Conservation (phyloP, 305 asterid genomes). For the Salvia sclarea region DNA sequence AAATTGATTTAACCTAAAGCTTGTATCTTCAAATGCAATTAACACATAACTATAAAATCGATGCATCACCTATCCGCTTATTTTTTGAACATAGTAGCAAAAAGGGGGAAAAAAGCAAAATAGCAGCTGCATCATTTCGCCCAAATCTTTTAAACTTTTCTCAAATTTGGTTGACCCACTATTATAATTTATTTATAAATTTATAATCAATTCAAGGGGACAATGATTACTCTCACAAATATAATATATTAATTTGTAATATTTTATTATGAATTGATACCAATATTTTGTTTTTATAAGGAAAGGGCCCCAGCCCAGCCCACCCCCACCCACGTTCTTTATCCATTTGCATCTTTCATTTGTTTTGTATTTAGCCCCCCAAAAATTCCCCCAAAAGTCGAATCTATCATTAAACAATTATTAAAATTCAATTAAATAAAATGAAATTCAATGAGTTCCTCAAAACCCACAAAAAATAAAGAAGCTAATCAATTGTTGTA, state of each 20-base stretch:
- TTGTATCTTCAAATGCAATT: too few species aligned
- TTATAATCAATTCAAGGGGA: background rate
- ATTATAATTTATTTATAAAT: too few species aligned
- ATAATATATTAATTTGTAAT: background rate
- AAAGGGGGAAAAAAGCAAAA: background rate
- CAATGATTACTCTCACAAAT: conserved; percentile 1
- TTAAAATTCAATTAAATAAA: background rate
- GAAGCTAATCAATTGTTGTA: conserved; percentile 29
- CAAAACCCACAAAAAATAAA: conserved; percentile 26
- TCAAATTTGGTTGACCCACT: background rate
- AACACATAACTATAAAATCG: too few species aligned
- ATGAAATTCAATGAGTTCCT: conserved; percentile 39
- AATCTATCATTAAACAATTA: conserved; percentile 29
- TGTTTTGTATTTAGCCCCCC: too few species aligned
- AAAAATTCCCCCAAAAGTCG: conserved; percentile 27
- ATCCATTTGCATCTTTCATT: background rate
- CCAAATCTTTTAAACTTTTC: background rate
- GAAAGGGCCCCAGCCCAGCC: conserved; percentile 29
- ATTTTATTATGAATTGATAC: background rate
- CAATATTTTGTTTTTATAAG: conserved; percentile 19
- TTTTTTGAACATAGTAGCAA: too few species aligned
- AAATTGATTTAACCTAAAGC: too few species aligned
- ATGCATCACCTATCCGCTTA: too few species aligned
- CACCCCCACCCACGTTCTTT: conserved; percentile 31
- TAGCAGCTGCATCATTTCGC: background rate